A percentile compares a stretch with the other conserved stretches of the same genome.
Evolutionary conservation across 345 rosid genomes (phyloP).

Genomic region (Syzygium oleosum): DNA sequence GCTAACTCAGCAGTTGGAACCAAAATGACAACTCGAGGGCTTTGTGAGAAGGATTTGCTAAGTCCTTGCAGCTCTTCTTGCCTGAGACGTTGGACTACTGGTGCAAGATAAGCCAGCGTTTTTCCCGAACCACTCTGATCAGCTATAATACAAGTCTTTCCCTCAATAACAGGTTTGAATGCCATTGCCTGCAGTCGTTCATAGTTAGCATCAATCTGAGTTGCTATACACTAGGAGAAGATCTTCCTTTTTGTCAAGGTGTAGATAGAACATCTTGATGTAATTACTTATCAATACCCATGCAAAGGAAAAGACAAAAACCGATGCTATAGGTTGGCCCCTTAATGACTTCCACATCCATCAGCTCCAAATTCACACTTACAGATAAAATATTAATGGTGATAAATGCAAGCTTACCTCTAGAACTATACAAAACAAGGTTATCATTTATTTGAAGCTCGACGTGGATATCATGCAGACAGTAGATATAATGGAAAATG

Average conservation of each 20-base stretch:
- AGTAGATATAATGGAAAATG: neutral
- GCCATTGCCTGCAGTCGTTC: conserved; percentile 67
- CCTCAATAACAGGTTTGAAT: conserved; percentile 57
- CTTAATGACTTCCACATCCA: neutral
- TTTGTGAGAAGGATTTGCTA: conserved; percentile 40
- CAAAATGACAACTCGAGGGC: conserved; percentile 70
- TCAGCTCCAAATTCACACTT: neutral
- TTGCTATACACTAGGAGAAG: neutral
- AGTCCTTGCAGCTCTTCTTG: conserved; percentile 76
- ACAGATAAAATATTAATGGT: neutral
- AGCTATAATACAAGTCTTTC: conserved; percentile 83
- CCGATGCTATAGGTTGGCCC: neutral
- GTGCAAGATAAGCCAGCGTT: conserved; percentile 86
- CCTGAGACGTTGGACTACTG: conserved; percentile 75
- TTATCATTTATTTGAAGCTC: neutral
- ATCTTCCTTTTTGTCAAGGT: neutral
- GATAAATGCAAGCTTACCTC: neutral
- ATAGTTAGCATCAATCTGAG: neutral
- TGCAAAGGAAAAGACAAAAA: neutral
- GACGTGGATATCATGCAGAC: neutral
- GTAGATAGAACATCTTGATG: neutral
- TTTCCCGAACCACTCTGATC: conserved; percentile 99
- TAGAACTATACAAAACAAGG: neutral
- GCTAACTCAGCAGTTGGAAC: conserved; percentile 97
- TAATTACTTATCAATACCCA: neutral